These are phyloP conservation scores for Suhomyces maxii DNA, from an alignment of 1,139 yeast species.

Conservation along the genomic window DNA sequence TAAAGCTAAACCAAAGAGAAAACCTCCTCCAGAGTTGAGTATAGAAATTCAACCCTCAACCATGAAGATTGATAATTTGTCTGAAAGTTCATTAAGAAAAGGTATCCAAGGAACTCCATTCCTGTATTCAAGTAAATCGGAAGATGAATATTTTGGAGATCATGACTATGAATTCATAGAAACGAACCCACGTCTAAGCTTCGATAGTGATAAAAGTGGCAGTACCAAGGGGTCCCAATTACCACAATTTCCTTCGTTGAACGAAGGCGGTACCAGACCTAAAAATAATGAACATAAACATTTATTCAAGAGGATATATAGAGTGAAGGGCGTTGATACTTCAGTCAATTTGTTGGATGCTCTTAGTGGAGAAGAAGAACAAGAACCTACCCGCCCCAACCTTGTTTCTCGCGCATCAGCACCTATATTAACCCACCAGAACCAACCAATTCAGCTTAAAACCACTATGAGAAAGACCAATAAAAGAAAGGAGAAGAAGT, in stretches of 20 bases:
- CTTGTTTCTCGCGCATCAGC: slow-evolving; percentile 8
- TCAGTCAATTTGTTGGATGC: slow-evolving; percentile 15
- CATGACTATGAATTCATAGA: slow-evolving; percentile 9
- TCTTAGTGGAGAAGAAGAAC: slow-evolving; percentile 17
- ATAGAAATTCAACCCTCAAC: not conserved
- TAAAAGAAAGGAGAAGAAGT: slow-evolving; percentile 40
- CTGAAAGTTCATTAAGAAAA: not conserved
- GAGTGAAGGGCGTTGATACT: slow-evolving; percentile 18
- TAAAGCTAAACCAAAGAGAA: slow-evolving; percentile 17
- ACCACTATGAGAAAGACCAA: slow-evolving; percentile 70
- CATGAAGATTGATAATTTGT: not conserved
- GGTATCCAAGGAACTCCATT: slow-evolving; percentile 1
- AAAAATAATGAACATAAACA: slow-evolving; percentile 10
- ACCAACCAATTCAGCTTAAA: slow-evolving; percentile 45
- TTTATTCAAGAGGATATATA: slow-evolving; percentile 15
- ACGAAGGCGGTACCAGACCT: slow-evolving; percentile 4
- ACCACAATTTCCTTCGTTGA: slow-evolving; percentile 16
- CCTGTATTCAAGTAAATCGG: slow-evolving; percentile 10
- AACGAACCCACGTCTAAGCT: slow-evolving; percentile 2
- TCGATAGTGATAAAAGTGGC: slow-evolving; percentile 6
- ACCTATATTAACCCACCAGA: slow-evolving; percentile 11
- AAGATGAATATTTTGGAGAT: slow-evolving; percentile 11
- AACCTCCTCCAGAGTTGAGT: slow-evolving; percentile 21
- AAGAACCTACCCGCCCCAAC: slow-evolving; percentile 8
- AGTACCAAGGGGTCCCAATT: slow-evolving; percentile 11